Base-by-base conservation (phyloP, 768 basidiomycete genomes). In the Cystofilobasidium capitatum region DNA sequence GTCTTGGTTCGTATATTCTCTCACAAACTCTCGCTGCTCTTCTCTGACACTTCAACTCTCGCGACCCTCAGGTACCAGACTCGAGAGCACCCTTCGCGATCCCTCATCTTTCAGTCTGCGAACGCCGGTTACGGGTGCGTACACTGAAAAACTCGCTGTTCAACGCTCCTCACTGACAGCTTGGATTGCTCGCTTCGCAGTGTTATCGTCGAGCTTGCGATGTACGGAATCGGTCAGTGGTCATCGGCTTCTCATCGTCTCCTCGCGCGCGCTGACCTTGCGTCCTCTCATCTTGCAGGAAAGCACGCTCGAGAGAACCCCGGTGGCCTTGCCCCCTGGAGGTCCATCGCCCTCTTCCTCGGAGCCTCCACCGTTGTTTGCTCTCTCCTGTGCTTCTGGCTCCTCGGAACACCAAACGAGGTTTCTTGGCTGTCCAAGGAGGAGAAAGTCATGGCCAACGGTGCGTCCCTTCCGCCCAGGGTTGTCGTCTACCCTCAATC, bases 391-490 rank as follows among this genome's bases (percentile, higher is more conserved):
- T 68, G 71, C 20, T 67, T 72, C 61, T 45, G 71, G 69, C 66
- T 74, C 42, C 59, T 74, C 33, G 73, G 73, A 14, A 73, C 70
- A 7, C 73, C 73, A 20, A 64, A 58, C 29, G 70, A 73, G 42
- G 72, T 74, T 16, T 70, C 64, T 45, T 74, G 73, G 73, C 65
- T 74, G 13, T 57, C 45, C 40, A 63, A 62, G 35, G 65, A 71
- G 29, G 64, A 73, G 61, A 71, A 71, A 68, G 61, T 33, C n/a
- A 72, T 72, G 71, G 73, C 72, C 14, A 45, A 66, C 36, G 47
- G 47, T 49, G 3, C 47, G 47, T 42, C 58, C 12, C 49, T 51
- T 26, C 9, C 49, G 49, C 49, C 9, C 26, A 29, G n/a, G n/a
- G n/a, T n/a, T n/a, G n/a, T 24, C 20, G n/a, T 47, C 22, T 8